Evolutionary conservation across 2,329 filamentous ascomycete species (phyloP), one percentile per base, ranked within the genome.

Genomic region (Karstenula rhodostoma): DNA sequence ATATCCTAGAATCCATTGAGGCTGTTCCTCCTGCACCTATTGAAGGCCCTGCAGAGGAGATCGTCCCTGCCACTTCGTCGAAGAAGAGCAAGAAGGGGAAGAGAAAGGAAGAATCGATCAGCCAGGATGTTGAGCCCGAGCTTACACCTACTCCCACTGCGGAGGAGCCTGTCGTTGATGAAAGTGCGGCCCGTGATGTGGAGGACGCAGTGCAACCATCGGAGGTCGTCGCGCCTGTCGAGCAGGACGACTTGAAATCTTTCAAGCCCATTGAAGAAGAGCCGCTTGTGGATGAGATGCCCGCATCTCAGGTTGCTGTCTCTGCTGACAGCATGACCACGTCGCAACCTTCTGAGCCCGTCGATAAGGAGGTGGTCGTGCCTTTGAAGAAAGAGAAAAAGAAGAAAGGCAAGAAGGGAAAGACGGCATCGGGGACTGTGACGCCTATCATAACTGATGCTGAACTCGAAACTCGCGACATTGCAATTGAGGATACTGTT

Each of bases 71-170:
- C 10, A 29, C 62, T n/a, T 22, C 58, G 4, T 67, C 79, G 54
- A 79, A 80, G 63, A 85, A 83, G 62, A 80, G 78, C 15, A 84
- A 84, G 65, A 83, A 84, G 59, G 79, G 68, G 59, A 70, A 68
- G 48, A 61, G 19, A 6, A 70, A 72, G 44, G 60, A 60, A 35
- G 56, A 49, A 15, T 64, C 63, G 9, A 43, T 62, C 10, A 25
- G 22, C 23, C 62, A 65, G 19, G 64, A 69, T 12, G 22, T 57
- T 17, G 44, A 58, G 12, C 53, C 47, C 23, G 56, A 58, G 40
- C 32, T 42, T 8, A 23, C 56, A 37, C 19, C 48, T 22, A 40
- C 52, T 12, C 50, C 27, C 12, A n/a, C 32, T 12, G 15, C 22
- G 49, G 56, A 57, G 7, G 53, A 57, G n/a, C 52, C 56, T 12